Evolutionary conservation across 2,329 filamentous ascomycete species (phyloP), one percentile per base, ranked within the genome.

Genomic region (Trichophyton mentagrophytes): DNA sequence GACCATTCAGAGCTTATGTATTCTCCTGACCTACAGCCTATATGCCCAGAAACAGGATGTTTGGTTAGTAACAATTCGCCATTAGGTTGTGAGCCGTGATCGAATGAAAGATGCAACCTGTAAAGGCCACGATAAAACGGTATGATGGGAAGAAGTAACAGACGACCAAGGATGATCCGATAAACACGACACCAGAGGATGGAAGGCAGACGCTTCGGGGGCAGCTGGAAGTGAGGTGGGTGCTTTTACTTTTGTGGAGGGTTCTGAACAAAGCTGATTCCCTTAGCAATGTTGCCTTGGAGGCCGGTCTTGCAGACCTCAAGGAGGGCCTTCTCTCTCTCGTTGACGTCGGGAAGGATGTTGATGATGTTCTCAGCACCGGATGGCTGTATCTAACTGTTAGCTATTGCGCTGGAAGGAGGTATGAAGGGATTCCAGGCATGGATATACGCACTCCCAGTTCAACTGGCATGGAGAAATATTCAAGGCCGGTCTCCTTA

Each of bases 401-500:
- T 68, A 73, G 69, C 58, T 46, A 55, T 60, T 57, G 25, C 30
- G 44, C 53, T 47, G 9, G 27, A 30, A 15, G 20, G 60, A 58
- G 42, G 15, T 53, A 60, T 53, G 59, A 49, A 61, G 42, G 25
- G 38, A 33, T 36, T n/a, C 6, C 15, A 20, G 59, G 63, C 58
- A 60, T 20, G 53, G 40, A 9, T 27, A 40, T 44, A 82, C 89
- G 79, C 87, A 95, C 90, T 72, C 93, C 93, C 68, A 99, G 90
- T 79, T 96, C 89, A 67, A 97, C 84, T 64, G 91, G 92, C 60
- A 95, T 90, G 62, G 93, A 96, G 84, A 99, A 99, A 82, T 89
- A 99, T 61, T 99, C 91, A 65, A 83, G 77, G 67, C 90, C 91
- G 64, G 87, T 90, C 71, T 86, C 84, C 82, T 95, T 90, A 65